Percentiles rank a stretch among this genome's conserved stretches.
Evolutionary conservation across 768 basidiomycete species (phyloP).

Genomic region (Trametes punicea): DNA sequence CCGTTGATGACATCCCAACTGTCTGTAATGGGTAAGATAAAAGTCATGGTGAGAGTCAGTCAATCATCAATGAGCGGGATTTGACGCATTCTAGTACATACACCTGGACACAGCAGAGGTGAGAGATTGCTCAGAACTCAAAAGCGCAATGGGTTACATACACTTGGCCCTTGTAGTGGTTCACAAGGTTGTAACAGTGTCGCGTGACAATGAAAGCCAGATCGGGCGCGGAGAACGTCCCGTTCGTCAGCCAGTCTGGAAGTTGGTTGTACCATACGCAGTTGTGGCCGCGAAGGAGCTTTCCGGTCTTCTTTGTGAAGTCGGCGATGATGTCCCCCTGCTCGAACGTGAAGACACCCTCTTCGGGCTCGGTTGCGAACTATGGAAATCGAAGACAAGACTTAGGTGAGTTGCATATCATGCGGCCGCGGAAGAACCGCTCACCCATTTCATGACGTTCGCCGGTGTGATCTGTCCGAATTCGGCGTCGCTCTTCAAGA

Average conservation of each 20-base stretch:
- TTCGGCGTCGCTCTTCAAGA: constrained; percentile 34
- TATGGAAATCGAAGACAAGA: constrained; percentile 17
- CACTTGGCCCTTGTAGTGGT: constrained; percentile 51
- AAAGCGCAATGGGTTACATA: constrained; percentile 25
- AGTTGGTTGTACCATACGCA: constrained; percentile 52
- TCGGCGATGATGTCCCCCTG: constrained; percentile 44
- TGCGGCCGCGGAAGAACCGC: too few relatives aligned
- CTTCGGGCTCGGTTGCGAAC: constrained; percentile 51
- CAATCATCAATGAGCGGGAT: neutral
- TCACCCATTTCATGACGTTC: constrained; percentile 47
- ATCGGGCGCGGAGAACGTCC: constrained; percentile 34
- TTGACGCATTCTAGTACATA: neutral
- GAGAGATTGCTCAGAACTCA: neutral
- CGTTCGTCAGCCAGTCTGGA: constrained; percentile 44
- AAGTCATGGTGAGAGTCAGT: neutral
- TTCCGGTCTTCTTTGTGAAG: constrained; percentile 43
- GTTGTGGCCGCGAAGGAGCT: constrained; percentile 43
- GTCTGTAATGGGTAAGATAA: too few relatives aligned
- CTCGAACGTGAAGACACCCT: constrained; percentile 45
- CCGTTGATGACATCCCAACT: constrained; percentile 56
- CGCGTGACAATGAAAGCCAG: constrained; percentile 41
- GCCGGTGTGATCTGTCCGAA: constrained; percentile 44
- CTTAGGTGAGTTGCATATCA: too few relatives aligned
- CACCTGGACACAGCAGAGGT: constrained; percentile 4
- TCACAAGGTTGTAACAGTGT: constrained; percentile 47